phyloP scores from a whole-genome alignment of 768 basidiomycete genomes.

The Leccinum rimulosum region DNA sequence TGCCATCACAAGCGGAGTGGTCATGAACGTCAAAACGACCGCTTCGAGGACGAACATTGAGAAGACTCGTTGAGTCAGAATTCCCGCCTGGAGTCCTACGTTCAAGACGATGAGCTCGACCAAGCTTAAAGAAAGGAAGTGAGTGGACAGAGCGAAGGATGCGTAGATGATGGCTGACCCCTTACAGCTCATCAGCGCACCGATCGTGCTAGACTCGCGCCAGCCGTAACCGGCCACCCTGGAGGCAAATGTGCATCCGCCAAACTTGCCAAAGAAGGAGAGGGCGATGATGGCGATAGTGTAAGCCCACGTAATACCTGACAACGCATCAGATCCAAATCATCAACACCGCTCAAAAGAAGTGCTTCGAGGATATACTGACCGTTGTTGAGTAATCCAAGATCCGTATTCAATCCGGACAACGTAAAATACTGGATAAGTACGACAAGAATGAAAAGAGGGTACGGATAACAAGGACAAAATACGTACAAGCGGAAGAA shows the following conservation, averaged over 20 bases:
- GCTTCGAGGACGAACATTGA: slow-evolving; percentile 95
- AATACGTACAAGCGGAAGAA: slow-evolving; percentile 69
- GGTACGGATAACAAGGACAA: background rate
- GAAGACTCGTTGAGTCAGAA: slow-evolving; percentile 75
- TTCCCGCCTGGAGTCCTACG: slow-evolving; percentile 80
- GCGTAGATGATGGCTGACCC: slow-evolving; percentile 45
- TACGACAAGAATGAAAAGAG: background rate
- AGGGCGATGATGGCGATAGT: slow-evolving; percentile 74
- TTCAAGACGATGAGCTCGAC: slow-evolving; percentile 96
- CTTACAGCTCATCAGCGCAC: slow-evolving; percentile 94
- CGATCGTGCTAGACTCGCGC: slow-evolving; percentile 82
- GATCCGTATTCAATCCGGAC: slow-evolving; percentile 86
- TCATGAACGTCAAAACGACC: slow-evolving; percentile 79
- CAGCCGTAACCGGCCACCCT: slow-evolving; percentile 65
- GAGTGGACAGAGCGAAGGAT: background rate
- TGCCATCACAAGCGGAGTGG: slow-evolving; percentile 67
- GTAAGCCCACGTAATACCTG: slow-evolving; percentile 85
- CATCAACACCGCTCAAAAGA: background rate
- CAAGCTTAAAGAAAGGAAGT: slow-evolving; percentile 43
- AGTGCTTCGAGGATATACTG: slow-evolving; percentile 4
- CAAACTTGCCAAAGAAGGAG: slow-evolving; percentile 88
- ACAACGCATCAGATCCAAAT: background rate
- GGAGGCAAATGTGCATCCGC: slow-evolving; percentile 76
- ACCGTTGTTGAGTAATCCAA: slow-evolving; percentile 81
- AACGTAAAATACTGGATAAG: slow-evolving; percentile 86